These are phyloP conservation scores for Penicillium coffeae DNA, from an alignment of 495 filamentous ascomycete genomes.

Conservation along the genomic window DNA sequence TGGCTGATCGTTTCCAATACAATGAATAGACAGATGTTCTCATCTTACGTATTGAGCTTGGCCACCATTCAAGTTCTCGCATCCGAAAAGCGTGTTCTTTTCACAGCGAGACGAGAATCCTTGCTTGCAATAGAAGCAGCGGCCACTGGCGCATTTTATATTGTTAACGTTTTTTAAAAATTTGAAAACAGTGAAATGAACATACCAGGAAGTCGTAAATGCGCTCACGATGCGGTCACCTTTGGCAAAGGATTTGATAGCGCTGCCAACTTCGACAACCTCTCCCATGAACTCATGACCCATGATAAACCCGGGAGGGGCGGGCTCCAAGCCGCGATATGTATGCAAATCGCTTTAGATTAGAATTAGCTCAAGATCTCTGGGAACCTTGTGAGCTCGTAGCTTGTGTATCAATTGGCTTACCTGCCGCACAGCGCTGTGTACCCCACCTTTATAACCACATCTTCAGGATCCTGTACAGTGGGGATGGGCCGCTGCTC, in stretches of 20 bases:
- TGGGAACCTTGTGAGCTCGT: neutral
- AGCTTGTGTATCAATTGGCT: constrained; percentile 23
- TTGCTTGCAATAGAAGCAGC: constrained; percentile 88
- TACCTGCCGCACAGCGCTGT: constrained; percentile 91
- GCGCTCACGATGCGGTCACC: constrained; percentile 80
- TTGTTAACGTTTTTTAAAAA: constrained; percentile 5
- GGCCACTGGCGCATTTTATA: constrained; percentile 47
- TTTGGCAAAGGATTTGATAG: constrained; percentile 63
- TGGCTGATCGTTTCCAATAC: neutral
- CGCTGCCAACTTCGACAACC: constrained; percentile 62
- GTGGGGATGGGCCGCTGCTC: constrained; percentile 49
- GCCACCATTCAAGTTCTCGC: constrained; percentile 68
- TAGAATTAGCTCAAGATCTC: neutral
- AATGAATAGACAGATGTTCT: neutral
- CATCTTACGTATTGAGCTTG: constrained; percentile 76
- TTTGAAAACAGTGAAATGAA: no score
- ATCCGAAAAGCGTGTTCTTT: constrained; percentile 73
- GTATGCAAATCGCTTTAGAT: constrained; percentile 75
- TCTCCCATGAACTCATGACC: constrained; percentile 74
- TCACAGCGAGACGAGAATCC: constrained; percentile 80
- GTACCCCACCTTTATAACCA: constrained; percentile 80
- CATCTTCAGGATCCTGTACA: constrained; percentile 68
- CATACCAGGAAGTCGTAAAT: constrained; percentile 85
- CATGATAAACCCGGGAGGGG: constrained; percentile 63
- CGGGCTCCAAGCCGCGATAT: constrained; percentile 76